phyloP scores from a whole-genome alignment of 1,284 basidiomycete genomes.

The Athelia psychrophila region DNA sequence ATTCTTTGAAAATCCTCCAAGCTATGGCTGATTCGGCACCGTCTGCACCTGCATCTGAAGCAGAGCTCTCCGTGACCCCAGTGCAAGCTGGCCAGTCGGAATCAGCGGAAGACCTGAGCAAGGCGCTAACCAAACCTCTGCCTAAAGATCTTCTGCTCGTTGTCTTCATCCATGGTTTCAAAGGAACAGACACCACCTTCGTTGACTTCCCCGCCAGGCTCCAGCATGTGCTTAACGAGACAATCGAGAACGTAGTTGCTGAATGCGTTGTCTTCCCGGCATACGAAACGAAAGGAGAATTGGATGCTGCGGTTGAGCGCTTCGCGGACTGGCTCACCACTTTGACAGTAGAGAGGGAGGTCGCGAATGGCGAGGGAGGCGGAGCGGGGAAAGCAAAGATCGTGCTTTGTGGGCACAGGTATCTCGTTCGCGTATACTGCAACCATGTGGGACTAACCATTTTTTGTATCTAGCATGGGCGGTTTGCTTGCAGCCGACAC shows the following conservation, averaged over 20 bases:
- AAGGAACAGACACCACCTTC: conserved; percentile 80
- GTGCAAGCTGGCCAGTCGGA: background rate
- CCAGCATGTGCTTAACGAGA: conserved; percentile 69
- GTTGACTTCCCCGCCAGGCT: conserved; percentile 74
- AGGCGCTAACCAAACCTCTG: conserved; percentile 9
- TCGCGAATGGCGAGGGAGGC: conserved; percentile 58
- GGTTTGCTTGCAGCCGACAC: conserved; percentile 87
- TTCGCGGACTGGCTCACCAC: conserved; percentile 90
- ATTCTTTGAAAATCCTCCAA: no score
- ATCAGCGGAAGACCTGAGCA: background rate
- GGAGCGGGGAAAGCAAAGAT: conserved; percentile 81
- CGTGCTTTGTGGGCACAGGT: conserved; percentile 92
- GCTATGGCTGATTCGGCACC: background rate
- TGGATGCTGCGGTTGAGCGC: conserved; percentile 78
- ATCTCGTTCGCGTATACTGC: background rate
- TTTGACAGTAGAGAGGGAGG: conserved; percentile 77
- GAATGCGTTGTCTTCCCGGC: conserved; percentile 84
- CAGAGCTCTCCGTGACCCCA: background rate
- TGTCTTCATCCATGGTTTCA: conserved; percentile 47
- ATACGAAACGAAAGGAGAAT: conserved; percentile 89
- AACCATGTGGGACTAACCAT: background rate
- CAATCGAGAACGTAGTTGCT: conserved; percentile 50
- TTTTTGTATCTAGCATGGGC: conserved; percentile 67
- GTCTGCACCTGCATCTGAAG: background rate
- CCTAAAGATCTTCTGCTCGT: conserved; percentile 48